Evolutionary conservation across 306 rosid species (phyloP).

Genomic region (Quercus glauca): DNA sequence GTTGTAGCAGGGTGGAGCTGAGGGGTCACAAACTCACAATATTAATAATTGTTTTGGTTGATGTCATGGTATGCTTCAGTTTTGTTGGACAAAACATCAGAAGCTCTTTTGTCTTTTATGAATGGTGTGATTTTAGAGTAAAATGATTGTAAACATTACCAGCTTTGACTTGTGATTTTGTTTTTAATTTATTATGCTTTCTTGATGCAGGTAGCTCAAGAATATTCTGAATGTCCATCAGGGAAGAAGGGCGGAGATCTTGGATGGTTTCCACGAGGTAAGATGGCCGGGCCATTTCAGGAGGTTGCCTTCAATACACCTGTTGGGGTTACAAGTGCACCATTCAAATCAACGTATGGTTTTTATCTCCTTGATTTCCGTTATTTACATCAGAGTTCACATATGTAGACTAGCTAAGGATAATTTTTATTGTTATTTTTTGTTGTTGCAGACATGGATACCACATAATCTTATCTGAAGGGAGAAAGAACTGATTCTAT

Average conservation of each 20-base stretch:
- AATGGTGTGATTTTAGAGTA: background rate
- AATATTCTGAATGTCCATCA: constrained; percentile 94
- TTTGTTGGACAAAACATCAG: background rate
- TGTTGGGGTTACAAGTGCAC: constrained; percentile 81
- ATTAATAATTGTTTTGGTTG: background rate
- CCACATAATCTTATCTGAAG: constrained; percentile 85
- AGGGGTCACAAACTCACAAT: background rate
- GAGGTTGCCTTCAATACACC: constrained; percentile 86
- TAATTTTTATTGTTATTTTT: background rate
- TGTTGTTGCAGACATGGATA: constrained; percentile 83
- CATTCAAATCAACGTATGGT: constrained; percentile 89
- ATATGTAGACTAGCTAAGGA: constrained; percentile 3
- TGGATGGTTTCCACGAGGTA: constrained; percentile 98
- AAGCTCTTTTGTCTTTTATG: background rate
- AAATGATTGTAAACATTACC: background rate
- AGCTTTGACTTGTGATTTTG: background rate
- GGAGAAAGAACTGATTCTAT: constrained; percentile 73
- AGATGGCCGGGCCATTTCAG: constrained; percentile 99
- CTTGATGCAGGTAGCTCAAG: constrained; percentile 69
- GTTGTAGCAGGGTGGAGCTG: background rate
- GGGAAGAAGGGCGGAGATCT: constrained; percentile 99
- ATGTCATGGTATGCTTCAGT: background rate
- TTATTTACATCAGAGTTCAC: background rate
- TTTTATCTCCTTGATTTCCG: constrained; percentile 2
- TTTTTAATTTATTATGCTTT: background rate